These are phyloP conservation scores for Suillus sp. DNA, from an alignment of 768 basidiomycete genomes.

Conservation along the genomic window DNA sequence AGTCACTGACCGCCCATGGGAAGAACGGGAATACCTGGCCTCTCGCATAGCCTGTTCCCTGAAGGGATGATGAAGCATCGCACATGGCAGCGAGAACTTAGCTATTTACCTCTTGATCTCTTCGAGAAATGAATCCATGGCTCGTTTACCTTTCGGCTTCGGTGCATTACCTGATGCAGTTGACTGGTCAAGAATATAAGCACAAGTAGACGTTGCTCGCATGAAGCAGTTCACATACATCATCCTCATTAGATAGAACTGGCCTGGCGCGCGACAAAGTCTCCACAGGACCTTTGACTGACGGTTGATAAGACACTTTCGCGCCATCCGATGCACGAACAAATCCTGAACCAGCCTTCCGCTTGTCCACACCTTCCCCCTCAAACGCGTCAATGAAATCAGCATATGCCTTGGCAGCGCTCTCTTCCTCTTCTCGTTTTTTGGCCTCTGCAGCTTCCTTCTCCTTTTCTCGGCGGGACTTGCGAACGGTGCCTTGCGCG, in stretches of 20 bases:
- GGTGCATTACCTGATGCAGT: constrained; percentile 58
- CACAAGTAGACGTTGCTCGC: constrained; percentile 8
- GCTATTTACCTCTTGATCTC: constrained; percentile 84
- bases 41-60: constrained; percentile 95
- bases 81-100: not conserved
- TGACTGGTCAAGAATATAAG: constrained; percentile 36
- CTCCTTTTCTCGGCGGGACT: constrained; percentile 91
- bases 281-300: constrained; percentile 33
- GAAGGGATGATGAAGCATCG: not conserved
- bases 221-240: constrained; percentile 27
- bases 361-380: constrained; percentile 58
- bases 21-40: constrained; percentile 73
- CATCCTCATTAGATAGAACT: constrained; percentile 36
- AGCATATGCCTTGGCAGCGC: constrained; percentile 76
- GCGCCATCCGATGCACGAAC: constrained; percentile 54
- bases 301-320: constrained; percentile 44
- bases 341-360: constrained; percentile 56
- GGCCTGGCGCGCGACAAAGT: constrained; percentile 33
- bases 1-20: constrained; percentile 78
- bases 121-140: constrained; percentile 95
- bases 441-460: constrained; percentile 91
- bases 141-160: constrained; percentile 90
- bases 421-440: constrained; percentile 79
- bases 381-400: constrained; percentile 88
- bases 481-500: constrained; percentile 81